Evolutionary conservation across 169 alveolate species (phyloP).

Genomic region (Neospora caninum): DNA sequence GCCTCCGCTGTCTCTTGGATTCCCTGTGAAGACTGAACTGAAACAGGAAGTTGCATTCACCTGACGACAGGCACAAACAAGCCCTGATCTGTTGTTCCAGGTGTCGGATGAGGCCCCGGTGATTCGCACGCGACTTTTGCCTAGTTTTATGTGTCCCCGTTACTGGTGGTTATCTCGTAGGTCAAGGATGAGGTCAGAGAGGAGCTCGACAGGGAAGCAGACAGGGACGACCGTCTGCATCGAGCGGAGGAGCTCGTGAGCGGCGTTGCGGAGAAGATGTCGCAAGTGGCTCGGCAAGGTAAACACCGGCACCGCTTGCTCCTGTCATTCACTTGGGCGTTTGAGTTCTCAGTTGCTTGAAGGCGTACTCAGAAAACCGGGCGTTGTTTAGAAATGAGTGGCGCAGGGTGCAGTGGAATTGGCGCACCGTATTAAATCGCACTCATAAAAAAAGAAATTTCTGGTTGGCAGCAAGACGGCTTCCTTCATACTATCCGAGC

Average conservation of each 20-base stretch:
- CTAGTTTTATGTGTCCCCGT: no score
- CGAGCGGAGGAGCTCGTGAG: constrained; percentile 46
- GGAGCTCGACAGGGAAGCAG: constrained; percentile 8
- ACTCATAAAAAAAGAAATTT: no score
- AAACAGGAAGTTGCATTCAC: no score
- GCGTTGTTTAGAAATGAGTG: neutral
- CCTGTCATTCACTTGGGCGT: neutral
- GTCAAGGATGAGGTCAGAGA: constrained; percentile 27
- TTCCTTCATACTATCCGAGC: no score
- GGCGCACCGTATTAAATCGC: no score
- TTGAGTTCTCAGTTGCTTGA: neutral
- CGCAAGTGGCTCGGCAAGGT: constrained; percentile 67
- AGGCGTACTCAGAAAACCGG: neutral
- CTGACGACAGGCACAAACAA: no score
- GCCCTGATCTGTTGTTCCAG: no score
- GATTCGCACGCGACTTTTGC: no score
- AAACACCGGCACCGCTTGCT: neutral
- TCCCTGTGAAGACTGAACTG: no score
- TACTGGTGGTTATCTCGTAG: constrained; percentile 28
- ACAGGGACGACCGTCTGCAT: constrained; percentile 51
- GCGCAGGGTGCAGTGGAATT: neutral
- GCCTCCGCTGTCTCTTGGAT: no score
- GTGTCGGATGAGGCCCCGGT: no score
- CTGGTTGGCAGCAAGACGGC: no score
- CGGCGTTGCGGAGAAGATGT: constrained; percentile 50